Base-by-base conservation (phyloP, 768 basidiomycete species). In the Ramaria sp. region DNA sequence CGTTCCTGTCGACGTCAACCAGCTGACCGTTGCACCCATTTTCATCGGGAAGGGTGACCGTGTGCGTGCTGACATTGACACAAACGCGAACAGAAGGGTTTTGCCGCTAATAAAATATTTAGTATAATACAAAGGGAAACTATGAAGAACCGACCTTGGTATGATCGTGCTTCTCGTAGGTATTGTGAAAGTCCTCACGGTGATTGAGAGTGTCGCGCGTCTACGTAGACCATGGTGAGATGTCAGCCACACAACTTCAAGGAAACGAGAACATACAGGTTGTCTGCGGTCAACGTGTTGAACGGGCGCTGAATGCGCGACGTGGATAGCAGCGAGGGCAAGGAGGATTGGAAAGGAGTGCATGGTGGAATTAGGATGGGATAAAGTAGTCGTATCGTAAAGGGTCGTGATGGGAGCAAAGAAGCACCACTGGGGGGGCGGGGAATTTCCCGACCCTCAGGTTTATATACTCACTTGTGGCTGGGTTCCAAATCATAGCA, bases 241-340 rank as follows among this genome's bases (percentile, higher is more conserved):
- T 5, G 12, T 24, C 47, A 22, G 22, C 47, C 6, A 17, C 41
- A 42, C 33, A 34, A 34, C 11, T 34, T 34, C n/a, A n/a, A n/a
- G 43, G 43, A 4, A 15, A 45, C 22, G 43, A 24, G 43, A 15
- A 45, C 22, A 24, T 34, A 27, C 47, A 15, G 6, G n/a, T n/a
- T n/a, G n/a, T n/a, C n/a, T n/a, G n/a, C n/a, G n/a, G n/a, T n/a
- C n/a, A n/a, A n/a, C n/a, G n/a, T n/a, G 47, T 5, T 24, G 47
- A 48, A 48, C 22, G 24, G 47, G 47, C 4, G 47, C 47, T 17
- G 47, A 24, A 10, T 48, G 47, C 4, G 47, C 47, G 17, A 48
- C 19, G 17, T 48, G 6, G 12, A 24, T 13, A 17, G 30, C 47
- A 27, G 47, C 61, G 58, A 61, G 39, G 59, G 64, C 43, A 31